phyloP scores from a whole-genome alignment of 306 rosid species.

The Pachyrhizus erosus region DNA sequence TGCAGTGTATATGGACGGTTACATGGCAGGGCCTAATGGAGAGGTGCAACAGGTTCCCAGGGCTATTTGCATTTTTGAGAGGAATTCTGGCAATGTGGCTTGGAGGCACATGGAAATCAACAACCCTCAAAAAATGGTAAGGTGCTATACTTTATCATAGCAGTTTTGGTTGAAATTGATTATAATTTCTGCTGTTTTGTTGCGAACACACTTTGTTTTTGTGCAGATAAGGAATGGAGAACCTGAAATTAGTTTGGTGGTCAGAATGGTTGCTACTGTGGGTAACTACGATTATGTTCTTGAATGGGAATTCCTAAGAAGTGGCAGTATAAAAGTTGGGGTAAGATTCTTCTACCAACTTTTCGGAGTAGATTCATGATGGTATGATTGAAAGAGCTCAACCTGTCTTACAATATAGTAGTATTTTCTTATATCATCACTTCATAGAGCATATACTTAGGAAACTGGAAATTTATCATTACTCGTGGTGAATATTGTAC shows the following conservation, averaged over 20 bases:
- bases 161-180: background rate
- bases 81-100: slow-evolving; percentile 66
- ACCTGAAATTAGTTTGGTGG: slow-evolving; percentile 68
- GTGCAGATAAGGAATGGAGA: slow-evolving; percentile 84
- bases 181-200: background rate
- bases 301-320: slow-evolving; percentile 84
- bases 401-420: background rate
- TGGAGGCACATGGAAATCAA: slow-evolving; percentile 91
- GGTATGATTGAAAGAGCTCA: background rate
- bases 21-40: slow-evolving; percentile 73
- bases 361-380: background rate
- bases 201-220: background rate
- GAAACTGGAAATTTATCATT: background rate
- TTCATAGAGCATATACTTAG: background rate
- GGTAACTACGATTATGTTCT: slow-evolving; percentile 93
- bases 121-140: slow-evolving; percentile 72
- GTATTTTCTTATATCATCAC: background rate
- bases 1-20: slow-evolving; percentile 76
- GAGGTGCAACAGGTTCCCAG: slow-evolving; percentile 66
- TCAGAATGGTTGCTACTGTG: slow-evolving; percentile 86
- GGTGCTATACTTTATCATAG: background rate
- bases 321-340: slow-evolving; percentile 88
- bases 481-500: background rate
- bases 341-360: slow-evolving; percentile 46
- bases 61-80: slow-evolving; percentile 83